Evolutionary conservation across 2,329 filamentous ascomycete genomes (phyloP).

Genomic region (Arthrobotrys conoides): DNA sequence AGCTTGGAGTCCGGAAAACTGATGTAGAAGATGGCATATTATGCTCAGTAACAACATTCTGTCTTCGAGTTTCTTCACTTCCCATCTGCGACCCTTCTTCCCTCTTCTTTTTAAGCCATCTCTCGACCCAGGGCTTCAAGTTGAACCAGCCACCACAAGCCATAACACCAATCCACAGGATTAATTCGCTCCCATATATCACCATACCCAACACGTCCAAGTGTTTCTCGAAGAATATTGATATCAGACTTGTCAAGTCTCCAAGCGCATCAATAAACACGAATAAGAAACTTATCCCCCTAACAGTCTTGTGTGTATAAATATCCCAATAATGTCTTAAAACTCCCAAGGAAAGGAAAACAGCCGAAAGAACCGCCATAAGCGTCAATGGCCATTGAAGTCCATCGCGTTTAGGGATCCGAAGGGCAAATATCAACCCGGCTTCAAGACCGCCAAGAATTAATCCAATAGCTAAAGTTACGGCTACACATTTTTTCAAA

Average conservation of each 20-base stretch:
- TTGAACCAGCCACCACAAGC: conserved; percentile 77
- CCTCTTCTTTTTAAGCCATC: conserved; percentile 63
- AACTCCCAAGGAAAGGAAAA: conserved; percentile 76
- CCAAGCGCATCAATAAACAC: conserved; percentile 79
- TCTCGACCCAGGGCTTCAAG: conserved; percentile 73
- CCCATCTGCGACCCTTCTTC: conserved; percentile 29
- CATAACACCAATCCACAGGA: conserved; percentile 78
- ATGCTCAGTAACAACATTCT: conserved; percentile 67
- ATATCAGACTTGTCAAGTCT: conserved; percentile 77
- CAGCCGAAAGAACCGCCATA: conserved; percentile 77
- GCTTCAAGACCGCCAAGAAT: conserved; percentile 75
- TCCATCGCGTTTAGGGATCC: conserved; percentile 68
- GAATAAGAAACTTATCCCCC: conserved; percentile 80
- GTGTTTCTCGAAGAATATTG: conserved; percentile 74
- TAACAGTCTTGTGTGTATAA: conserved; percentile 75
- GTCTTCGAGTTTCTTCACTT: conserved; percentile 26
- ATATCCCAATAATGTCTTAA: conserved; percentile 80
- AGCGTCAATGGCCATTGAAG: conserved; percentile 75
- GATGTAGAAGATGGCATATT: conserved; percentile 74
- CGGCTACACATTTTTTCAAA: conserved; percentile 69
- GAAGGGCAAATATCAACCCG: conserved; percentile 74
- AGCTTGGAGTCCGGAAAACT: conserved; percentile 73
- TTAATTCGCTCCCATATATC: conserved; percentile 77
- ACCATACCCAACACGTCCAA: conserved; percentile 76
- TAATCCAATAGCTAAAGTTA: conserved; percentile 71